A percentile compares a stretch with the other conserved stretches of the same genome.
phyloP scores from a whole-genome alignment of 2,329 filamentous ascomycete species.

The Ceratocystis ficicola region DNA sequence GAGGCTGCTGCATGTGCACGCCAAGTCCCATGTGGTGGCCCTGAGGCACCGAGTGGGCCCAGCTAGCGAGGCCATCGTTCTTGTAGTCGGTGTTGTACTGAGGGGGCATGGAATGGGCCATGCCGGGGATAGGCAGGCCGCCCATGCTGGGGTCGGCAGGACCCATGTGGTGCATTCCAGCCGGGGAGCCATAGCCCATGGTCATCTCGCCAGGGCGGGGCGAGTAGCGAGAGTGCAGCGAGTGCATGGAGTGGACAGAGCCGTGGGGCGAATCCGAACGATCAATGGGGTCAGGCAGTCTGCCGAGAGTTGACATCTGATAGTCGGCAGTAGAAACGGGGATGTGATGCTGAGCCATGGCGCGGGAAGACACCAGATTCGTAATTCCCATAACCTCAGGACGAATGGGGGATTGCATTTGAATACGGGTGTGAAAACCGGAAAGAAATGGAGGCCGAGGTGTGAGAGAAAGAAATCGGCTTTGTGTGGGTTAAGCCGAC shows the following conservation, averaged over 20 bases:
- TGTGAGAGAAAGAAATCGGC: neutral
- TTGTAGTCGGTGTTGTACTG: conserved; percentile 23
- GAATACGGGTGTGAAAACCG: neutral
- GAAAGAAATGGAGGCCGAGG: neutral
- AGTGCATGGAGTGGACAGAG: conserved; percentile 48
- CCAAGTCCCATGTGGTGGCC: conserved; percentile 24
- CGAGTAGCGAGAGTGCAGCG: conserved; percentile 42
- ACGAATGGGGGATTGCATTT: conserved; percentile 24
- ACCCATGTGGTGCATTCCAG: conserved; percentile 36
- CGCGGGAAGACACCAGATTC: conserved; percentile 24
- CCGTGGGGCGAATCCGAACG: conserved; percentile 47
- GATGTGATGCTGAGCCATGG: conserved; percentile 22
- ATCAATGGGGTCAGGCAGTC: conserved; percentile 33
- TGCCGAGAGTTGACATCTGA: conserved; percentile 26
- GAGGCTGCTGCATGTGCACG: conserved; percentile 28
- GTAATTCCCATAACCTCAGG: conserved; percentile 24
- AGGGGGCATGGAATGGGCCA: conserved; percentile 20
- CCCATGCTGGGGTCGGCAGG: conserved; percentile 33
- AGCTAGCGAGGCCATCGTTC: conserved; percentile 18
- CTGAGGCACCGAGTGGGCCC: conserved; percentile 15
- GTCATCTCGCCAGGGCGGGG: conserved; percentile 28
- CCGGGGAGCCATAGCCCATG: conserved; percentile 41
- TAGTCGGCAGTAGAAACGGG: conserved; percentile 26
- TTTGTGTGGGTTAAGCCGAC: neutral
- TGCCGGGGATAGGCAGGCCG: conserved; percentile 30